Conservation (phyloP, 768 basidiomycete species). For the Tulasnella sp. region DNA sequence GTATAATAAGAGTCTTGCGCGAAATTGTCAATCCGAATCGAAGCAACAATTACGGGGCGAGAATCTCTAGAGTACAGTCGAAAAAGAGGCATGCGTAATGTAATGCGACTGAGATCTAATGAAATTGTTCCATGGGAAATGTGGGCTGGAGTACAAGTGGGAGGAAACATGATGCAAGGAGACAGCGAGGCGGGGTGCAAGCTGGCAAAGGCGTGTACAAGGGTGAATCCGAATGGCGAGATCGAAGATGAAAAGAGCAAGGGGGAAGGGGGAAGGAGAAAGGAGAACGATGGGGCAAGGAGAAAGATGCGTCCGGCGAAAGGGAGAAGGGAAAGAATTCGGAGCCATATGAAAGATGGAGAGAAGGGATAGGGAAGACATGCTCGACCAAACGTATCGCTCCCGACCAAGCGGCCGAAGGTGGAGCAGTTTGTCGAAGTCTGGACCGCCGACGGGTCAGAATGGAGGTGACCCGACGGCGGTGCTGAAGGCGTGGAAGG, state of each 20-base stretch:
- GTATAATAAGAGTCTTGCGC: background rate
- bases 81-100: conserved; percentile 1
- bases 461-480: background rate
- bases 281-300: background rate
- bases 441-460: background rate
- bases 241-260: background rate
- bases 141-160: background rate
- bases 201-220: background rate
- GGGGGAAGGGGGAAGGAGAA: background rate
- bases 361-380: background rate
- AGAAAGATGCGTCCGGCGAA: background rate
- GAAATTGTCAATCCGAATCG: background rate
- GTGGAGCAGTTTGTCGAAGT: background rate
- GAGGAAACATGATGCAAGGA: background rate
- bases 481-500: background rate
- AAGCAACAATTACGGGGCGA: background rate
- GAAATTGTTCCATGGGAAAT: background rate
- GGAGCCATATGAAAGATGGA: background rate
- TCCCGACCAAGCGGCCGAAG: background rate
- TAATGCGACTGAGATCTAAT: background rate
- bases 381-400: background rate
- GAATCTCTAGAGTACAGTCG: background rate
- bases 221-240: background rate
- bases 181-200: background rate
- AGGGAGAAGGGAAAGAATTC: background rate